Base-by-base conservation (phyloP, 176 grass and related monocot species). In the Triticum dicoccoides region DNA sequence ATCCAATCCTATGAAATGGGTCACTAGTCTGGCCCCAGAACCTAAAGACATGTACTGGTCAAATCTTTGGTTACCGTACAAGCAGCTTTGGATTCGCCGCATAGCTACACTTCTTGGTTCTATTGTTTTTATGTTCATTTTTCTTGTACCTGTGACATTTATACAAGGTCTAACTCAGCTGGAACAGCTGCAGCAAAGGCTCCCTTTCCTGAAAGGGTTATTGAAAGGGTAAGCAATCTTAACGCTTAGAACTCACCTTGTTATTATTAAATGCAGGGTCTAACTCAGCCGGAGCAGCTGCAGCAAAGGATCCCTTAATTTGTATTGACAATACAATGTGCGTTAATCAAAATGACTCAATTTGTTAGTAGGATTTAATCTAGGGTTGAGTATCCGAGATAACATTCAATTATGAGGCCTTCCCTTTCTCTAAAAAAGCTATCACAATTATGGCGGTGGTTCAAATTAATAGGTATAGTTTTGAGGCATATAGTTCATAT, bases 31-130 rank as follows among this genome's bases (percentile, higher is more conserved):
- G 76, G 96, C 96, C 86, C 93, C 96, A 64, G 92, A 93, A 82
- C 96, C 75, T 9, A 85, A 98, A 41, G 96, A 98, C 51, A 65
- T 98, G 51, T 98, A 94, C 37, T 96, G 96, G 96, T 98, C 96
- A 56, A 98, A 95, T 89, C 91, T 98, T 87, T 98, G 96, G 96
- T 76, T 98, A 77, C 93, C 96, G 5, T 95, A 94, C 82, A 89
- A 72, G 72, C 90, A 94, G 73, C 78, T 98, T 65, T 98, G 93
- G 96, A 83, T 98, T 77, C 90, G 93, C 42, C 86, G 67, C 56
- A 92, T 94, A 84, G 84, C 75, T 80, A 98, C 91, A 33, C 90
- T 98, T 87, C 76, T 94, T 34, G 86, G 87, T 61, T 87, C 87
- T 88, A 84, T 94, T 83, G 82, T 91, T 84, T 98, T 92, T 62